Evolutionary conservation across 2,329 filamentous ascomycete genomes (phyloP), one percentile per base, ranked within the genome.

Genomic region (Cordyceps farinosa): DNA sequence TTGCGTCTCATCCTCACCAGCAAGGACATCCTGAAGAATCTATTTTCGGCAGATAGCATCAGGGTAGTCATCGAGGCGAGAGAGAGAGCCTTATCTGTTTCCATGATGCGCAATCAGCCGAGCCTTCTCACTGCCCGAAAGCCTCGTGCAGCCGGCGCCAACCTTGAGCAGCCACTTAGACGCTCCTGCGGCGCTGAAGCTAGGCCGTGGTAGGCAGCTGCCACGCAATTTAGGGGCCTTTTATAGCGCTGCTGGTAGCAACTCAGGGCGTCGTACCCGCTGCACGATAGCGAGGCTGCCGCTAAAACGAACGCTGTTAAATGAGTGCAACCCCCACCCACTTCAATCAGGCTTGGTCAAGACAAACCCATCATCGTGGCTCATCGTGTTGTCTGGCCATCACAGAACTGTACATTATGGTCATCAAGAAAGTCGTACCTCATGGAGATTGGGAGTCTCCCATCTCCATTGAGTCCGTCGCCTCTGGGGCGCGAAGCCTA

Each of bases 31-130:
- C 3, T 78, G 61, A 3, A 80, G 61, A 15, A 83, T 78, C 27
- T 73, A 82, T 3, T 69, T 67, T 64, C 69, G 77, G 10, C 73
- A 76, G 32, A 80, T 72, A 0, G 65, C 64, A 48, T 82, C 77
- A 1, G 80, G 83, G 68, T 80, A 83, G 13, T 70, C 70, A 58
- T 83, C 79, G 5, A 36, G 2, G n/a, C 73, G 70, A 3, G 78
- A 80, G 13, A 77, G 70, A 3, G 78, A 80, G 13, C 77, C 75
- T 64, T 83, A 80, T 0, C 80, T 80, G 55, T 82, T 82, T 5
- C 80, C 80, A 62, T 82, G 80, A 62, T 83, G 81, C 5, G 70
- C 79, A 40, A 83, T 71, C 22, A 83, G 70, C 6, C 79, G 68
- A n/a, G 80, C 79, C 61, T 82, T 83, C 8, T 67, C 61, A 3